phyloP scores from a whole-genome alignment of 2,329 filamentous ascomycete genomes.

The Trichoderma cornu-damae region DNA sequence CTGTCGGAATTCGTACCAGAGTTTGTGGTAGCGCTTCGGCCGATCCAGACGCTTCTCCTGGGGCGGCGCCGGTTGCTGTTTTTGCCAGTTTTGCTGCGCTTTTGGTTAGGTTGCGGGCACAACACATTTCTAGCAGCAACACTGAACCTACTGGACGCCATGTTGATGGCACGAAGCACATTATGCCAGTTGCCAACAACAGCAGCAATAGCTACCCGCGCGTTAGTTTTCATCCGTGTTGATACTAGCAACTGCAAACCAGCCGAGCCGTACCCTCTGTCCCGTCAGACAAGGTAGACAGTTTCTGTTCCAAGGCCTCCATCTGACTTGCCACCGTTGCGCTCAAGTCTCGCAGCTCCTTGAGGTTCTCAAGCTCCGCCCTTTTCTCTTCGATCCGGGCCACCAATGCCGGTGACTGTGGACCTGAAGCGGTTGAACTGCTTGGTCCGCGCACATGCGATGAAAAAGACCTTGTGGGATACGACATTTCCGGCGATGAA shows the following conservation, averaged over 20 bases:
- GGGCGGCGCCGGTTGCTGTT: constrained; percentile 40
- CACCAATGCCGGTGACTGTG: constrained; percentile 65
- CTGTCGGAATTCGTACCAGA: constrained; percentile 76
- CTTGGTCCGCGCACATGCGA: constrained; percentile 64
- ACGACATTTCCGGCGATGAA: constrained; percentile 44
- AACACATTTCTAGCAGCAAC: neutral
- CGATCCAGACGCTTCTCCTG: constrained; percentile 38
- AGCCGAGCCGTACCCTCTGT: constrained; percentile 62
- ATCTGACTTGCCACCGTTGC: constrained; percentile 75
- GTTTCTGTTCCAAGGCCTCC: constrained; percentile 73
- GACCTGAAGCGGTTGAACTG: constrained; percentile 43
- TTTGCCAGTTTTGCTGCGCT: constrained; percentile 62
- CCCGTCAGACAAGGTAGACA: constrained; percentile 71
- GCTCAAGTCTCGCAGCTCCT: constrained; percentile 72
- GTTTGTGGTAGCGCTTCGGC: constrained; percentile 66
- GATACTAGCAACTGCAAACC: neutral
- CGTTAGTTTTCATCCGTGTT: neutral
- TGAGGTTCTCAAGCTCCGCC: constrained; percentile 72
- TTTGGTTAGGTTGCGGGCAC: constrained; percentile 1
- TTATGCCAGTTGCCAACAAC: constrained; percentile 86
- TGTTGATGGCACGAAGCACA: constrained; percentile 76
- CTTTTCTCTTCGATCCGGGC: constrained; percentile 82
- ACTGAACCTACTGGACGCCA: constrained; percentile 70
- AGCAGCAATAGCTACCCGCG: constrained; percentile 61
- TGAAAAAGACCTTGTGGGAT: constrained; percentile 52